Base-by-base conservation (phyloP, 805 yeast species). In the Starmerella asiatica region DNA sequence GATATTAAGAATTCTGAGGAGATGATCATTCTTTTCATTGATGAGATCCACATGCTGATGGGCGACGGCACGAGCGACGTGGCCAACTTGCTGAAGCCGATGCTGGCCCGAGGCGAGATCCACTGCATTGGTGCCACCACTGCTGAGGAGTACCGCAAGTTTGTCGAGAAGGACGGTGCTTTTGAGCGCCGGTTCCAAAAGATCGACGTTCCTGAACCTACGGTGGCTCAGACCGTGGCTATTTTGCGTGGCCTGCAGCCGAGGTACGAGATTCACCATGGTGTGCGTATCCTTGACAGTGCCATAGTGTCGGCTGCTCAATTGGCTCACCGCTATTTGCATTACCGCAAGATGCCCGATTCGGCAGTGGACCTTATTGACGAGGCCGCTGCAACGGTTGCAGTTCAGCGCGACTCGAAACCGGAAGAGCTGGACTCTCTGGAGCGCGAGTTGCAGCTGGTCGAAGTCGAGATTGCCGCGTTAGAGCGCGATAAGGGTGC, bases 91-190 rank as follows among this genome's bases (percentile, higher is more conserved):
- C 73, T 91, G 60, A 91, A 91, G 65, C 98, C 98, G 29, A 93
- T 93, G 71, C 73, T 91, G 48, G 96, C 98, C 2, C 77, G 98
- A 64, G 97, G 98, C 52, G 71, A 80, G 38, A 74, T 91, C 56
- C 96, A 91, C 62, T 93, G 96, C 62, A 86, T 86, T 57, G 98
- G 98, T 66, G 98, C 98, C 21, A 91, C 98, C 21, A 91, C 98
- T 1, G 78, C 84, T 53, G 79, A 79, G 42, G 98, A 91, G 65
- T 91, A 91, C 68, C 74, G 97, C 57, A 78, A 85, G 56, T 76
- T 79, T 56, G 77, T 91, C 45, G 85, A 91, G 57, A 88, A 88
- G 61, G 98, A 91, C 62, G 98, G 95, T 60, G 98, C 98, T 1
- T 88, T 91, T 59, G 98, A 88, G 63, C 81, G 98, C 70, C 76